Evolutionary conservation across 2,329 filamentous ascomycete species (phyloP).

Genomic region (Paracoccidioides brasiliensis): DNA sequence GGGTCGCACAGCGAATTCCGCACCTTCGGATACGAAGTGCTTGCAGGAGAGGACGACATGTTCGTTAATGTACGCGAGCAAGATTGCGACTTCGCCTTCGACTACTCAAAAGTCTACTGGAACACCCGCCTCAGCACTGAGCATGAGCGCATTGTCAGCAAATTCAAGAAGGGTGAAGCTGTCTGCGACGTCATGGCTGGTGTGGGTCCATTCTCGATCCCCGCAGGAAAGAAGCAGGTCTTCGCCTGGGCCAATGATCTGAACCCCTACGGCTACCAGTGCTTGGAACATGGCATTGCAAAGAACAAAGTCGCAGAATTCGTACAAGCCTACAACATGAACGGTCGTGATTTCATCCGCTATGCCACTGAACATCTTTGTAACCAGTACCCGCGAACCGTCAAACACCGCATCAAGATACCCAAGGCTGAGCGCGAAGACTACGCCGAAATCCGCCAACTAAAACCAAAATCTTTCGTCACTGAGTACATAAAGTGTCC

Average conservation of each 20-base stretch:
- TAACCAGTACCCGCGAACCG: constrained; percentile 36
- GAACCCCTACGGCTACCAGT: constrained; percentile 74
- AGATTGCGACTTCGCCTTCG: constrained; percentile 76
- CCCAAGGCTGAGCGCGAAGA: constrained; percentile 24
- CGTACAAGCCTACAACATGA: constrained; percentile 66
- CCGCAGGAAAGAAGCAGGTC: constrained; percentile 75
- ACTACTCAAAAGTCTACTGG: constrained; percentile 97
- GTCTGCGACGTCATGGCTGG: constrained; percentile 97
- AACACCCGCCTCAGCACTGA: constrained; percentile 85
- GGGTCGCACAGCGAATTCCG: constrained; percentile 75
- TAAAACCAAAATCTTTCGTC: constrained; percentile 13
- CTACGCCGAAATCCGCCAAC: constrained; percentile 7
- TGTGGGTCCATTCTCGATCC: constrained; percentile 87
- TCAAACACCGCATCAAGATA: constrained; percentile 14
- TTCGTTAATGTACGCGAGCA: constrained; percentile 73
- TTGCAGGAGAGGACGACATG: constrained; percentile 69
- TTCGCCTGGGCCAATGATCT: constrained; percentile 97
- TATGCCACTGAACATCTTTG: constrained; percentile 48
- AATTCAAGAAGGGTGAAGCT: constrained; percentile 73
- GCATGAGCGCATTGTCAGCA: constrained; percentile 62
- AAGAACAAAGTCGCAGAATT: constrained; percentile 70
- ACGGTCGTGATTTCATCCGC: constrained; percentile 70
- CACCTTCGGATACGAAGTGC: constrained; percentile 84
- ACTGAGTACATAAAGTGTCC: constrained; percentile 35
- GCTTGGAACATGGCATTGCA: constrained; percentile 54